Base-by-base conservation (phyloP, 768 basidiomycete species). In the Lactarius pseudohatsudake region DNA sequence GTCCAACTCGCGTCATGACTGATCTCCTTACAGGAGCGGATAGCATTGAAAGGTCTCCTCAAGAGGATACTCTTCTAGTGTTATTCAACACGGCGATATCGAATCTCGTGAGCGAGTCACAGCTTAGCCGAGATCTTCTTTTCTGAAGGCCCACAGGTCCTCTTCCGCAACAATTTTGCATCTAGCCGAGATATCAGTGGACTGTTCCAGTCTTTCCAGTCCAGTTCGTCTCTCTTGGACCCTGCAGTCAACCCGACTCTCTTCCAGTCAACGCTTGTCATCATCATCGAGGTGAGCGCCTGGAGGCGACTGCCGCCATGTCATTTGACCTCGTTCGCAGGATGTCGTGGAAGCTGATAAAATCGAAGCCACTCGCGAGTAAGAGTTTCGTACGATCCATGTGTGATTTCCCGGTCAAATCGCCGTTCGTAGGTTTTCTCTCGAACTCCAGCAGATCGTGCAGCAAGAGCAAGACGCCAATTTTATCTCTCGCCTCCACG, bases 81-180 rank as follows among this genome's bases (percentile, higher is more conserved):
- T 73, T 88, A 7, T 87, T 88, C 72, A 88, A 87, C 69, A 83
- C 85, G 0, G 87, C 86, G 0, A 79, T 88, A 8, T 88, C 87
- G 1, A 88, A 88, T 68, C 72, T 87, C 64, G 86, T 86, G 32
- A 28, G 57, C 20, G 7, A 5, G 34, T 26, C 26, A 13, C 55
- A 4, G 26, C 32, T 10, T 22, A 6, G 1, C 13, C 15, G 18
- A 11, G 38, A 7, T n/a, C 20, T 18, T 40, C 9, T 5, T 53
- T 41, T 28, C 54, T 63, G 13, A 67, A 18, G 32, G 11, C 7
- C 18, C 36, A 22, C 65, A 87, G 86, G 84, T 88, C 1, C 75
- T 87, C 2, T 87, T 86, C 76, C 81, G 86, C 4, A 86, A 88
- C 64, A 88, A 88, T 62, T 88, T 87, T 59, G 85, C 86, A 0